phyloP scores from a whole-genome alignment of 768 basidiomycete genomes.

The Gautieria morchelliformis region DNA sequence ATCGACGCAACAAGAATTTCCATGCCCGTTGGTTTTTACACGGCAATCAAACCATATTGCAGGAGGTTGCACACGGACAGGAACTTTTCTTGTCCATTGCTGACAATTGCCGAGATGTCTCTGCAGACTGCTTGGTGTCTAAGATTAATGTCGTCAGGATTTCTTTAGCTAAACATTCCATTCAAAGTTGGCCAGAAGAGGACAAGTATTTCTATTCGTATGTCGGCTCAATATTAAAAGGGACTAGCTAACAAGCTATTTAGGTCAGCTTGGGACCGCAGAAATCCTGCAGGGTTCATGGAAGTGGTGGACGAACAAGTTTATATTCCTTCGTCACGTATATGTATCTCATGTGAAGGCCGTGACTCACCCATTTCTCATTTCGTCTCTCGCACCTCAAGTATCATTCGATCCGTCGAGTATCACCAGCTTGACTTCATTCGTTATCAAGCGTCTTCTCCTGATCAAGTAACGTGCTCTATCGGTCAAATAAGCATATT shows the following conservation, averaged over 20 bases:
- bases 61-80: conserved; percentile 49
- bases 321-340: background rate
- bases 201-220: conserved; percentile 4
- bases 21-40: conserved; percentile 77
- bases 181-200: background rate
- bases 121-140: conserved; percentile 32
- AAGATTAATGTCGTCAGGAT: conserved; percentile 20
- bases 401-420: background rate
- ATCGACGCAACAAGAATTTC: conserved; percentile 29
- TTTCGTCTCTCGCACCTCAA: background rate
- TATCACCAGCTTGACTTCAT: conserved; percentile 4
- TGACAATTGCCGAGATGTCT: conserved; percentile 39
- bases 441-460: background rate
- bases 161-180: background rate
- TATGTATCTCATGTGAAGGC: background rate
- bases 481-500: conserved; percentile 1
- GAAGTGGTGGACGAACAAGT: conserved; percentile 5
- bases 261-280: conserved; percentile 5
- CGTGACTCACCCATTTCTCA: background rate
- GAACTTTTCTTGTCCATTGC: conserved; percentile 51
- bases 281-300: background rate
- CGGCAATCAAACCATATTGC: conserved; percentile 48
- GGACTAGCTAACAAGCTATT: background rate
- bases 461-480: background rate
- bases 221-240: background rate